Conservation (phyloP, 768 basidiomycete species). For the Lentinula detonsa region DNA sequence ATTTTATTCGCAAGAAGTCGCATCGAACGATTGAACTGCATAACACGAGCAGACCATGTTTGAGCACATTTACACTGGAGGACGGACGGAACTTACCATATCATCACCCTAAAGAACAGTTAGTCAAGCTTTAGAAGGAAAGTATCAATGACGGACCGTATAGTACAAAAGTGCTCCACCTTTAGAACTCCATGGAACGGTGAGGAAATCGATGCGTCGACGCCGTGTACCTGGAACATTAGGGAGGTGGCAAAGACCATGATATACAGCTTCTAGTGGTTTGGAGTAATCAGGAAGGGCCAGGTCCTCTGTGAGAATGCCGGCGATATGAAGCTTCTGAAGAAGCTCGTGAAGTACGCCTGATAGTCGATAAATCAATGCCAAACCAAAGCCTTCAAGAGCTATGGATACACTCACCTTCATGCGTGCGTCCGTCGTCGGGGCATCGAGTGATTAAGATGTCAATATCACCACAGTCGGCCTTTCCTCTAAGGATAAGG, state of each 20-base stretch:
- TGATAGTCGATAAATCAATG: conserved; percentile 19
- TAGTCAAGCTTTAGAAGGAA: background rate
- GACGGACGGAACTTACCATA: conserved; percentile 48
- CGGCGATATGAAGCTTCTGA: conserved; percentile 42
- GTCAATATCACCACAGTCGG: conserved; percentile 88
- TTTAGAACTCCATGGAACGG: conserved; percentile 69
- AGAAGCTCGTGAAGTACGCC: conserved; percentile 61
- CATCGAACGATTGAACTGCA: conserved; percentile 85
- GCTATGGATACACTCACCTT: conserved; percentile 34
- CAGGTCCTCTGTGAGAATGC: conserved; percentile 78
- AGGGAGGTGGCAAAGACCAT: conserved; percentile 68
- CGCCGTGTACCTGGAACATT: conserved; percentile 32
- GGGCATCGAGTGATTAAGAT: conserved; percentile 76
- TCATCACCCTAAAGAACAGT: conserved; percentile 64
- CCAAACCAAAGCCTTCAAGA: conserved; percentile 2
- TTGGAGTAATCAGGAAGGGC: conserved; percentile 60
- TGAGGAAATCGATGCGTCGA: conserved; percentile 83
- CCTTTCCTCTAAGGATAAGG: conserved; percentile 51
- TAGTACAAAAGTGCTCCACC: conserved; percentile 92
- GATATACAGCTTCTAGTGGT: conserved; percentile 73
- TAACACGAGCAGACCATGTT: background rate
- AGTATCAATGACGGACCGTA: conserved; percentile 45
- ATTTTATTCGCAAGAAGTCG: conserved; percentile 75
- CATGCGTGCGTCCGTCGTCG: conserved; percentile 69
- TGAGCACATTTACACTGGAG: too few species aligned